Evolutionary conservation across 176 grass and related monocot genomes (phyloP).

Genomic region (Triticum dicoccoides): DNA sequence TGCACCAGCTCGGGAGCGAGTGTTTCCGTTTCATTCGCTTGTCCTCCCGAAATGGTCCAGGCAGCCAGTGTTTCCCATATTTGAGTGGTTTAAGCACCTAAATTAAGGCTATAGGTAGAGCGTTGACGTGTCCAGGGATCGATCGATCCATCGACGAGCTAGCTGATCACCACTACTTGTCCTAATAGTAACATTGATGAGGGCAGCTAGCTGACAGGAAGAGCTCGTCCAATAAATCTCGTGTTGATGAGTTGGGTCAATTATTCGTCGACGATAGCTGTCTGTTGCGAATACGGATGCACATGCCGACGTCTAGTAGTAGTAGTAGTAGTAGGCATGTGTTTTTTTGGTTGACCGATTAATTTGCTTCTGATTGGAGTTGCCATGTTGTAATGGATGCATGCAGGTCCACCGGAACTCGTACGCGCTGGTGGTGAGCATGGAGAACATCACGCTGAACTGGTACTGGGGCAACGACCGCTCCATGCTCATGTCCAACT

Average conservation of each 20-base stretch:
- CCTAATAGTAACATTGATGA: slow-evolving; percentile 28
- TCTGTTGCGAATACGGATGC: not conserved
- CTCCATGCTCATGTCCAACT: slow-evolving; percentile 95
- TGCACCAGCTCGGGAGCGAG: not conserved
- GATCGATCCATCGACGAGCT: not conserved
- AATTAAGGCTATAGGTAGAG: not conserved
- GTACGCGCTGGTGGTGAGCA: slow-evolving; percentile 93
- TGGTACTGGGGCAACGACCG: slow-evolving; percentile 95
- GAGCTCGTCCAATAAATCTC: not conserved
- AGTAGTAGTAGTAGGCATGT: too few relatives aligned
- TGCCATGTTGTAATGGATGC: not conserved
- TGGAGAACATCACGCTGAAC: slow-evolving; percentile 97
- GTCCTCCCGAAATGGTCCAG: not conserved
- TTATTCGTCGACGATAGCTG: not conserved
- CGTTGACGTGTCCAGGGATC: not conserved
- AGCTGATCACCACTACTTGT: not conserved
- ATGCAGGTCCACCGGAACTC: slow-evolving; percentile 72
- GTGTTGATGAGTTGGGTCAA: not conserved
- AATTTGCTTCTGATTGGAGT: not conserved
- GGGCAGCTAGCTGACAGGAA: slow-evolving; percentile 15
- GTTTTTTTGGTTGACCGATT: not conserved
- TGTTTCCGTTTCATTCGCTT: not conserved
- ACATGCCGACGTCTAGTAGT: not conserved
- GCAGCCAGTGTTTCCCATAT: not conserved
- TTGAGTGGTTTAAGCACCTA: not conserved